Conservation (phyloP, 2,329 filamentous ascomycete genomes). For the Trichoderma citrinoviride region DNA sequence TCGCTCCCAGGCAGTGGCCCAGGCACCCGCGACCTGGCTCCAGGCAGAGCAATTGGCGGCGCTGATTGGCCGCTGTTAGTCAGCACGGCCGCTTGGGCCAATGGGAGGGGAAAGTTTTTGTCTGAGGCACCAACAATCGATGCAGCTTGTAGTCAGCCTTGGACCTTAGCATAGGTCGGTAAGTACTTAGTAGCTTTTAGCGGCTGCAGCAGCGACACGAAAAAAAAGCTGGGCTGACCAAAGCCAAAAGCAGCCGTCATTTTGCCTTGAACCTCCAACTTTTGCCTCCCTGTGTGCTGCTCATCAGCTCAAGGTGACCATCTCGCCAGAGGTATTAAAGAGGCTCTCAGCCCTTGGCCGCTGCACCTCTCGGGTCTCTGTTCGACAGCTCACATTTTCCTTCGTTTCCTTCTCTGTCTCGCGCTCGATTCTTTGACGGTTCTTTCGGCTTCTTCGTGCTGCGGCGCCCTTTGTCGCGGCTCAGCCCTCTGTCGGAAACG, state of each 20-base stretch:
- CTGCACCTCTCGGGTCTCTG: constrained; percentile 25
- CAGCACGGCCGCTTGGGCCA: constrained; percentile 29
- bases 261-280: constrained; percentile 30
- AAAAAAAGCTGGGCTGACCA: constrained; percentile 35
- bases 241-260: constrained; percentile 23
- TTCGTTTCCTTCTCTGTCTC: constrained; percentile 24
- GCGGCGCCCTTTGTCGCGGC: constrained; percentile 19
- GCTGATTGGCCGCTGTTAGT: constrained; percentile 35
- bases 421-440: not conserved
- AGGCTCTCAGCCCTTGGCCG: constrained; percentile 27
- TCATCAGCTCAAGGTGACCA: constrained; percentile 22
- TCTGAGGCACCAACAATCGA: constrained; percentile 38
- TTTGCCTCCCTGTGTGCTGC: constrained; percentile 26
- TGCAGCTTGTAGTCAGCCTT: constrained; percentile 7
- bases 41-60: constrained; percentile 24
- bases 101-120: constrained; percentile 33
- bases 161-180: not conserved
- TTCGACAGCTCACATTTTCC: constrained; percentile 16
- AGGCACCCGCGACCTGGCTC: constrained; percentile 35
- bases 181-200: no score
- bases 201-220: constrained; percentile 19
- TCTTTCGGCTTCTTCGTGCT: constrained; percentile 6
- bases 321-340: constrained; percentile 32
- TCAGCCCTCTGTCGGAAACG: not conserved
- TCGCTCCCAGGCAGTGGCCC: constrained; percentile 28